Evolutionary conservation across 2,329 filamentous ascomycete species (phyloP).

Genomic region (Phialophora macrospora): DNA sequence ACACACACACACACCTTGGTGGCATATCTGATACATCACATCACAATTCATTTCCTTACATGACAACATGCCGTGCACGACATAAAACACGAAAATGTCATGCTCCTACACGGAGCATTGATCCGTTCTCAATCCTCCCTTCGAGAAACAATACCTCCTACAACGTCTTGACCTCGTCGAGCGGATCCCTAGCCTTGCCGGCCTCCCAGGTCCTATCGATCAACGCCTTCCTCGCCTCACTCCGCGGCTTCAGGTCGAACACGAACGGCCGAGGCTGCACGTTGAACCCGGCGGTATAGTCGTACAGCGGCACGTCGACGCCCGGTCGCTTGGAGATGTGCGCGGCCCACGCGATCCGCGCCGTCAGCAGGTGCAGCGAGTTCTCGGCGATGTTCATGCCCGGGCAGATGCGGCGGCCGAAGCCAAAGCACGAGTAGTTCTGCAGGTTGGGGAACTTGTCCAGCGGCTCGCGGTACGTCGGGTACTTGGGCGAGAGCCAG

Average conservation of each 20-base stretch:
- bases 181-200: constrained; percentile 16
- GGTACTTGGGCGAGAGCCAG: constrained; percentile 58
- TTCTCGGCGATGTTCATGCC: constrained; percentile 41
- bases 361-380: constrained; percentile 34
- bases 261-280: constrained; percentile 31
- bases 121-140: no score
- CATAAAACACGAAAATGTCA: no score
- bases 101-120: no score
- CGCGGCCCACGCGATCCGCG: constrained; percentile 45
- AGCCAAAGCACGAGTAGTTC: constrained; percentile 61
- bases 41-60: no score
- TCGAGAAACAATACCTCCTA: no score
- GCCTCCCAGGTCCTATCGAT: constrained; percentile 16
- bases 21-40: no score
- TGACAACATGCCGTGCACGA: no score
- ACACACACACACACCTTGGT: no score
- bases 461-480: constrained; percentile 59
- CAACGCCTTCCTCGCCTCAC: constrained; percentile 10
- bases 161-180: constrained; percentile 14
- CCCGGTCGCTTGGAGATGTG: constrained; percentile 24
- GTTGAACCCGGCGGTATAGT: constrained; percentile 34
- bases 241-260: constrained; percentile 28
- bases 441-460: constrained; percentile 59
- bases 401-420: constrained; percentile 54
- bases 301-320: constrained; percentile 27